A percentile compares a stretch with the other conserved stretches of the same genome.
These are phyloP conservation scores for Didymella sp. DNA, from an alignment of 2,329 filamentous ascomycete genomes.

Conservation along the genomic window DNA sequence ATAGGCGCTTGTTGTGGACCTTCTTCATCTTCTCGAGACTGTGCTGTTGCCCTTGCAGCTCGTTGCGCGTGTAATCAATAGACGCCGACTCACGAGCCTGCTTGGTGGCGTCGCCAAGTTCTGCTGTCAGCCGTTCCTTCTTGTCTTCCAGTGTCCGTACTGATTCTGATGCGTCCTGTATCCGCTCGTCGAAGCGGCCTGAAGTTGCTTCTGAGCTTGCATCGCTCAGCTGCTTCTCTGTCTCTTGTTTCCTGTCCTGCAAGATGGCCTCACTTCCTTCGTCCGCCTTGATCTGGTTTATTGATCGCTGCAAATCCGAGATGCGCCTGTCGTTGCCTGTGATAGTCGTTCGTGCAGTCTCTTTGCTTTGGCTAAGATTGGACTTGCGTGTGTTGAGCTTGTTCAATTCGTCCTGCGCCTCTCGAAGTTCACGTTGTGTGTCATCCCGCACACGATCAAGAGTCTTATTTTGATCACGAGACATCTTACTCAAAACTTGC, in stretches of 20 bases:
- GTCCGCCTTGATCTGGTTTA: conserved; percentile 79
- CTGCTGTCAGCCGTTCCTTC: conserved; percentile 74
- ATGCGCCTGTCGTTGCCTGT: conserved; percentile 75
- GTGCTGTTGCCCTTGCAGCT: conserved; percentile 74
- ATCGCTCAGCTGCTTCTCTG: conserved; percentile 67
- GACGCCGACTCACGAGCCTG: conserved; percentile 83
- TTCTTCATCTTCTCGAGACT: conserved; percentile 78
- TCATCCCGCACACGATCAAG: conserved; percentile 77
- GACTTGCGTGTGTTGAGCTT: conserved; percentile 77
- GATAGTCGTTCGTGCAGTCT: conserved; percentile 75
- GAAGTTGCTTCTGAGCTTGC: conserved; percentile 68
- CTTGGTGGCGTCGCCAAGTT: conserved; percentile 82
- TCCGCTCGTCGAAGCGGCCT: conserved; percentile 73
- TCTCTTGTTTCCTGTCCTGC: conserved; percentile 74
- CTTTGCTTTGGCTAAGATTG: conserved; percentile 74
- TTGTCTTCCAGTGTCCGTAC: conserved; percentile 75
- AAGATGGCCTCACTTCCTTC: conserved; percentile 83
- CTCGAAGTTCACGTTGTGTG: conserved; percentile 74
- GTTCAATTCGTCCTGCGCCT: conserved; percentile 74
- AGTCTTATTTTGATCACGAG: conserved; percentile 78
- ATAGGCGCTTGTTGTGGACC: conserved; percentile 76
- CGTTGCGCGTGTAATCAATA: conserved; percentile 82
- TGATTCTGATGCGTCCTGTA: conserved; percentile 70
- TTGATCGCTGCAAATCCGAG: conserved; percentile 68
- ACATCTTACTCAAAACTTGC: conserved; percentile 74